Evolutionary conservation across 352 stramenopile species (phyloP), one percentile per base, ranked within the genome.

Genomic region (Thraustotheca clavata): DNA sequence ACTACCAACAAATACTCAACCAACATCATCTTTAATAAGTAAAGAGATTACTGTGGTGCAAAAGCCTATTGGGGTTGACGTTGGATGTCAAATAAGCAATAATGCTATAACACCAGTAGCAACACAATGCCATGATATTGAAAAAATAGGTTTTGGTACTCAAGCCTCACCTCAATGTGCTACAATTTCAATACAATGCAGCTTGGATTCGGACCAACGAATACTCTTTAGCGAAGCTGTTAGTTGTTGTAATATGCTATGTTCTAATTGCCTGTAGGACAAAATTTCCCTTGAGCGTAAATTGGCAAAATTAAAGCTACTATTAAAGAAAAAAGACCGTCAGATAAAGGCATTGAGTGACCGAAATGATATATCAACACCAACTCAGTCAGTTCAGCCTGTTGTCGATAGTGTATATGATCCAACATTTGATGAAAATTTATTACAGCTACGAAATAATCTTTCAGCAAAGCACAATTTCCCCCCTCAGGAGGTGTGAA

Each of bases 271-370:
- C n/a, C 67, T 73, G 49, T 67, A 70, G 24, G 75, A 80, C 24
- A 80, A 80, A 35, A 38, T 69, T 6, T 67, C 63, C 16, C 66
- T 77, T 60, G 69, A 84, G 34, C 70, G 65, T 27, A 59, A 81
- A 26, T 68, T 79, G 26, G 68, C 73, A 0, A 75, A 73, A 22
- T 60, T 80, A 18, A 73, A 78, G 47, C 24, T 69, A 27, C 40
- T 66, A 14, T 27, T 81, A 29, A 72, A 71, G 47, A 72, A 74
- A 20, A 76, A 74, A 41, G 73, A 79, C 16, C 66, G 50, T 43
- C 67, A 76, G 29, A 66, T 76, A 12, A 50, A 68, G 36, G 47
- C 31, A 16, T 27, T 46, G n/a, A n/a, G n/a, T n/a, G n/a, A n/a
- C n/a, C n/a, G n/a, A 43, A 50, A 49, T 18, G 66, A 72, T 14